phyloP scores from a whole-genome alignment of 768 basidiomycete genomes.

The Xerocomus potaroensis region DNA sequence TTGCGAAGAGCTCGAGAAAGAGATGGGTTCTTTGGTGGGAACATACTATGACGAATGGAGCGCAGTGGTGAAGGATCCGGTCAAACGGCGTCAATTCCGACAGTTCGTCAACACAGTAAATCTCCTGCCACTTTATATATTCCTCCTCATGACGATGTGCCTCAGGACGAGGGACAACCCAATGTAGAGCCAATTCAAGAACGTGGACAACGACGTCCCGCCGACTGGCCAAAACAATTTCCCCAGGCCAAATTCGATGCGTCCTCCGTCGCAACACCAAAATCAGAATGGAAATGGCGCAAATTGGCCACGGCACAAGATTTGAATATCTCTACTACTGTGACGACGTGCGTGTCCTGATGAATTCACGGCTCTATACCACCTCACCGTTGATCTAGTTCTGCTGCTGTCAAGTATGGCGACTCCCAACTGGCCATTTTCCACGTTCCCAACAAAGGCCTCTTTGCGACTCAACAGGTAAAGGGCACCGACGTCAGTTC shows the following conservation, averaged over 20 bases:
- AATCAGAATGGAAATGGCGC: constrained; percentile 54
- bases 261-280: constrained; percentile 39
- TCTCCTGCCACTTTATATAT: neutral
- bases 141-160: neutral
- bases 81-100: constrained; percentile 46
- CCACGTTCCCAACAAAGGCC: constrained; percentile 52
- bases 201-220: constrained; percentile 59
- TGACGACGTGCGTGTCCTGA: constrained; percentile 40
- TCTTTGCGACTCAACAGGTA: constrained; percentile 70
- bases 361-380: neutral
- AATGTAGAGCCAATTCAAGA: constrained; percentile 49
- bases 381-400: constrained; percentile 24
- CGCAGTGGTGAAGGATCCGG: constrained; percentile 52
- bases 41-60: constrained; percentile 73
- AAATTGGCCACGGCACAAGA: constrained; percentile 46
- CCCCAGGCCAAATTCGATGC: constrained; percentile 43
- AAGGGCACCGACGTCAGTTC: too few species aligned
- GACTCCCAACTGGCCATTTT: constrained; percentile 68
- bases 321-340: constrained; percentile 42
- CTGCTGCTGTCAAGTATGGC: constrained; percentile 54
- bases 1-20: constrained; percentile 59
- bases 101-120: constrained; percentile 63
- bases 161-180: neutral
- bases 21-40: constrained; percentile 62
- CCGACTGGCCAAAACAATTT: constrained; percentile 62